Conservation (phyloP, 2,329 filamentous ascomycete species). For the Trichoderma koningii region DNA sequence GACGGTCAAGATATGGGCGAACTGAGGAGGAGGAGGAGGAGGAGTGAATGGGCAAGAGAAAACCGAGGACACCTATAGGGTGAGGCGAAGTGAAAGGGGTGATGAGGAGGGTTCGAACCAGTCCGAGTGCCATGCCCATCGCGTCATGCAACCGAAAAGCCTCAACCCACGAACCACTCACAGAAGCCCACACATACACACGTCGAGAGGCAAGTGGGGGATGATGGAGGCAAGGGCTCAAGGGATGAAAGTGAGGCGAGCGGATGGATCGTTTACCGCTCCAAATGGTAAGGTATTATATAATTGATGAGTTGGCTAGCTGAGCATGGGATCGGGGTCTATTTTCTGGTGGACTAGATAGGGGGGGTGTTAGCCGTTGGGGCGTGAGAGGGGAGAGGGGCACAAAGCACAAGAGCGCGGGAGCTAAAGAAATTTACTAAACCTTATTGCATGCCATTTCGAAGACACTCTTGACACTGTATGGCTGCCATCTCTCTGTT, state of each 20-base stretch:
- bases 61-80: not conserved
- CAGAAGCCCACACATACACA: not conserved
- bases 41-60: not conserved
- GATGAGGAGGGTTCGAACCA: not conserved
- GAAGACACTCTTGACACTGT: conserved; percentile 1
- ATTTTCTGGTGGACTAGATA: conserved; percentile 5
- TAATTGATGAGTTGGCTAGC: conserved; percentile 23
- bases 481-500: not conserved
- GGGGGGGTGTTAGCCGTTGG: not conserved
- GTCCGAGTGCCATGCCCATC: conserved; percentile 6
- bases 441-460: conserved; percentile 22
- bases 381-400: not conserved
- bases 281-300: conserved; percentile 14
- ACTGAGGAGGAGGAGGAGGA: conserved; percentile 36
- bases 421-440: conserved; percentile 18
- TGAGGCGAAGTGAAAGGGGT: not conserved
- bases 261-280: conserved; percentile 10
- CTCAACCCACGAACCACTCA: too few relatives aligned
- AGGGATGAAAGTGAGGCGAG: not conserved
- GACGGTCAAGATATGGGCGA: conserved; percentile 77
- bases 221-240: not conserved
- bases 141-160: not conserved
- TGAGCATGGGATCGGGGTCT: conserved; percentile 15
- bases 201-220: not conserved
- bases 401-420: not conserved